Percentiles rank a stretch among this genome's conserved stretches.
Evolutionary conservation across 805 yeast species (phyloP).

Genomic region (Martiniozyma abietophila): DNA sequence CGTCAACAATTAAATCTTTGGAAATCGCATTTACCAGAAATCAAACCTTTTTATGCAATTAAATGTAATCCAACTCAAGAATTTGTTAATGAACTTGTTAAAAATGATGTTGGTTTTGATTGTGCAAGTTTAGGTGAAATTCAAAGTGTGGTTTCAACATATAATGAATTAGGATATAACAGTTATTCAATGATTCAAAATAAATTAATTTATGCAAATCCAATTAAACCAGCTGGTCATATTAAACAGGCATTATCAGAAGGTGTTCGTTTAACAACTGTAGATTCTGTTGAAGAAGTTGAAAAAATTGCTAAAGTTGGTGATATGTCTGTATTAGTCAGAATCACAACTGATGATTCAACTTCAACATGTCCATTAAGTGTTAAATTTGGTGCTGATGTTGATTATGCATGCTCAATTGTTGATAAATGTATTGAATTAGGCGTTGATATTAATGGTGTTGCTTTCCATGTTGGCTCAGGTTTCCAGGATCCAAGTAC

Average conservation of each 20-base stretch:
- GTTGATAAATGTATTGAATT: conserved; percentile 53
- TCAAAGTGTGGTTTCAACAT: conserved; percentile 40
- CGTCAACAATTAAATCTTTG: conserved; percentile 54
- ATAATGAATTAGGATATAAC: conserved; percentile 4
- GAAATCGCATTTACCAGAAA: conserved; percentile 56
- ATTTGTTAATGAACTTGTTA: conserved; percentile 48
- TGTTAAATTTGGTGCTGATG: conserved; percentile 79
- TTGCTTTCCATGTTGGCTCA: conserved; percentile 93
- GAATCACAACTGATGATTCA: conserved; percentile 86
- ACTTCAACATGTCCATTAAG: conserved; percentile 79
- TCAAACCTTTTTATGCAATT: conserved; percentile 88
- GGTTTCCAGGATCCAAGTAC: conserved; percentile 73
- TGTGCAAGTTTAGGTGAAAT: conserved; percentile 90
- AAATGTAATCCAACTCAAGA: conserved; percentile 76
- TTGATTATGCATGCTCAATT: conserved; percentile 43
- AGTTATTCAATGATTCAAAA: conserved; percentile 58
- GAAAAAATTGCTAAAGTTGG: conserved; percentile 48
- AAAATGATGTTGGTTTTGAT: conserved; percentile 72
- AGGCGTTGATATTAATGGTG: conserved; percentile 64
- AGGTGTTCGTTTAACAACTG: conserved; percentile 67
- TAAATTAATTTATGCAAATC: conserved; percentile 83
- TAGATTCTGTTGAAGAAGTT: conserved; percentile 82
- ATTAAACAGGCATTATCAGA: conserved; percentile 56
- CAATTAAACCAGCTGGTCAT: conserved; percentile 83
- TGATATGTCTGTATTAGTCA: conserved; percentile 64